A percentile compares a stretch with the other conserved stretches of the same genome.
phyloP scores from a whole-genome alignment of 2,329 filamentous ascomycete genomes.

The Aspergillus sergii region DNA sequence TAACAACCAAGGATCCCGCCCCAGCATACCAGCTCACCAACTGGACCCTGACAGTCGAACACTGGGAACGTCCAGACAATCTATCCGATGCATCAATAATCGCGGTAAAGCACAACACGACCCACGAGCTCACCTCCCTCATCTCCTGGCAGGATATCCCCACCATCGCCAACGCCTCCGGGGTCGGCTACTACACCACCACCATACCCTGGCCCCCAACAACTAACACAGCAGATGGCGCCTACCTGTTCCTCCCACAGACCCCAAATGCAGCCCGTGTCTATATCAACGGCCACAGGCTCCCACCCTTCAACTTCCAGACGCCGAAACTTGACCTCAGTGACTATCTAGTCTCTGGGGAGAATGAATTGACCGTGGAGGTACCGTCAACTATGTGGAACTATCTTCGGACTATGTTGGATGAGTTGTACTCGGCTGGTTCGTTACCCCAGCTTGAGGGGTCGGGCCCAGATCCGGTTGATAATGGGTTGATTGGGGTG shows the following conservation, averaged over 20 bases:
- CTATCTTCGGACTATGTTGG: constrained; percentile 18
- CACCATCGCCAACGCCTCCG: constrained; percentile 19
- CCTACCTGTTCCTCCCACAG: constrained; percentile 22
- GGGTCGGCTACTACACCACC: constrained; percentile 25
- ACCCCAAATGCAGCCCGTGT: constrained; percentile 18
- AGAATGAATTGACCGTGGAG: constrained; percentile 15
- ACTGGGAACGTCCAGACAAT: constrained; percentile 25
- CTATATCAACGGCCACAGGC: constrained; percentile 19
- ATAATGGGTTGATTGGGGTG: constrained; percentile 19
- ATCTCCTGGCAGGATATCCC: constrained; percentile 24
- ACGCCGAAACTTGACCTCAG: constrained; percentile 16
- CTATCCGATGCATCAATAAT: constrained; percentile 20
- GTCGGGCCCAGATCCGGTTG: constrained; percentile 4
- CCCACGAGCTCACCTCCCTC: constrained; percentile 20
- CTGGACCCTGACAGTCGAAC: constrained; percentile 22
- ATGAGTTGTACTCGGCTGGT: constrained; percentile 12
- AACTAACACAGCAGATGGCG: constrained; percentile 13
- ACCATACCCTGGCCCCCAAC: constrained; percentile 17
- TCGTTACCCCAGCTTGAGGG: not conserved
- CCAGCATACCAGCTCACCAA: constrained; percentile 7
- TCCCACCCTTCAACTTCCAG: constrained; percentile 19
- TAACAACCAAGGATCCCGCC: constrained; percentile 7
- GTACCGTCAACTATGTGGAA: constrained; percentile 27
- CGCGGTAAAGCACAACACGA: constrained; percentile 24
- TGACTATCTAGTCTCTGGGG: constrained; percentile 11